Evolutionary conservation across 2,329 filamentous ascomycete species (phyloP).

Genomic region (Penicillium rolfsii): DNA sequence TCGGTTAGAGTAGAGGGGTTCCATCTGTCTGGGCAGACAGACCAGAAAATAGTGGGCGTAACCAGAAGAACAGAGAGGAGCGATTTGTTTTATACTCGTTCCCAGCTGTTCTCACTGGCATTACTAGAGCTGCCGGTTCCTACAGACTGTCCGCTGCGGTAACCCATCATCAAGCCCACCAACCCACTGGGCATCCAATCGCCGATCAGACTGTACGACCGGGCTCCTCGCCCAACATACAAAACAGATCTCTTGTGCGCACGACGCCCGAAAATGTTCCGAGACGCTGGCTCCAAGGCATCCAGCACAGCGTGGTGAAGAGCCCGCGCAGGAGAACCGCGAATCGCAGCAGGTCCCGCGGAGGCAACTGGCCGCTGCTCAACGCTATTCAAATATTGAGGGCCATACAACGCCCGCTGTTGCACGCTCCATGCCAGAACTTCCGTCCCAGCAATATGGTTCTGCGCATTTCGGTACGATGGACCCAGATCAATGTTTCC

Average conservation of each 20-base stretch:
- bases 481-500: constrained; percentile 85
- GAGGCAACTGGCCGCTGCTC: constrained; percentile 46
- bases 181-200: constrained; percentile 74
- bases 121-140: constrained; percentile 33
- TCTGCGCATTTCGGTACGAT: constrained; percentile 52
- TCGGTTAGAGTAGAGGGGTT: constrained; percentile 6
- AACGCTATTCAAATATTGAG: constrained; percentile 49
- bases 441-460: constrained; percentile 53
- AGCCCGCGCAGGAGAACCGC: constrained; percentile 73
- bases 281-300: constrained; percentile 65
- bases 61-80: neutral
- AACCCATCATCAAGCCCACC: constrained; percentile 93
- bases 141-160: constrained; percentile 50
- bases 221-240: constrained; percentile 81
- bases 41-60: neutral
- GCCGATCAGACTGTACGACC: constrained; percentile 83
- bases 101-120: constrained; percentile 43
- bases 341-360: constrained; percentile 46
- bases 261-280: constrained; percentile 44
- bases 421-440: constrained; percentile 62
- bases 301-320: constrained; percentile 90
- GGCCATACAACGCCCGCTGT: constrained; percentile 57
- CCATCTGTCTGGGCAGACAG: neutral
- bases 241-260: constrained; percentile 59
- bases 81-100: constrained; percentile 32